Percentiles rank a stretch among this genome's conserved stretches.
Conservation (phyloP, 139 green algal species). For the Tetratostichococcus sp. region DNA sequence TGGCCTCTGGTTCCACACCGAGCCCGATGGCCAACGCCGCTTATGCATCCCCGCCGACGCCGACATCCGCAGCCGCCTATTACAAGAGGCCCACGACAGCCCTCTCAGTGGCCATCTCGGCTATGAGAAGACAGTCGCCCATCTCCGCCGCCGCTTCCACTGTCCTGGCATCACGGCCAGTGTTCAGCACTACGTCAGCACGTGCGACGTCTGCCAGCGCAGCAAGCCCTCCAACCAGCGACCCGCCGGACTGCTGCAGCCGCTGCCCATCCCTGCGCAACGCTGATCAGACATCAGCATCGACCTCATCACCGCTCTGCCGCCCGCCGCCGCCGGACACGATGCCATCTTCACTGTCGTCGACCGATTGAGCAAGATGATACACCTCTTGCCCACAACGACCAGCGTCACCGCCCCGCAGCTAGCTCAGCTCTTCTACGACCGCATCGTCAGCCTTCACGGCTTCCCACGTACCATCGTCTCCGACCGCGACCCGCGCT, state of each 20-base stretch:
- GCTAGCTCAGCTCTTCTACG: slow-evolving; percentile 40
- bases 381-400: slow-evolving; percentile 31
- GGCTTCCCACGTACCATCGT: slow-evolving; percentile 46
- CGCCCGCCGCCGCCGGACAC: slow-evolving; percentile 17
- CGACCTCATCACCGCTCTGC: slow-evolving; percentile 56
- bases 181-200: too few relatives aligned
- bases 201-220: too few relatives aligned
- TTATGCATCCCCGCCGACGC: background rate
- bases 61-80: background rate
- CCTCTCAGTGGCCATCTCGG: too few relatives aligned
- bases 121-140: too few relatives aligned
- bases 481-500: slow-evolving; percentile 51
- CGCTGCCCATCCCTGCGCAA: slow-evolving; percentile 28
- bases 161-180: too few relatives aligned
- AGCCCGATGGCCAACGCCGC: background rate
- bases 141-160: too few relatives aligned
- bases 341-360: slow-evolving; percentile 47
- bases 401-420: slow-evolving; percentile 24
- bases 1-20: too few relatives aligned
- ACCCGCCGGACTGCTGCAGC: slow-evolving; percentile 29
- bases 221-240: too few relatives aligned
- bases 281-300: slow-evolving; percentile 40
- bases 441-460: slow-evolving; percentile 35
- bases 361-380: slow-evolving; percentile 50
- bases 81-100: slow-evolving; percentile 19